Percentiles rank a stretch among this genome's conserved stretches.
phyloP scores from a whole-genome alignment of 768 basidiomycete species.

The Tulasnella calospora region DNA sequence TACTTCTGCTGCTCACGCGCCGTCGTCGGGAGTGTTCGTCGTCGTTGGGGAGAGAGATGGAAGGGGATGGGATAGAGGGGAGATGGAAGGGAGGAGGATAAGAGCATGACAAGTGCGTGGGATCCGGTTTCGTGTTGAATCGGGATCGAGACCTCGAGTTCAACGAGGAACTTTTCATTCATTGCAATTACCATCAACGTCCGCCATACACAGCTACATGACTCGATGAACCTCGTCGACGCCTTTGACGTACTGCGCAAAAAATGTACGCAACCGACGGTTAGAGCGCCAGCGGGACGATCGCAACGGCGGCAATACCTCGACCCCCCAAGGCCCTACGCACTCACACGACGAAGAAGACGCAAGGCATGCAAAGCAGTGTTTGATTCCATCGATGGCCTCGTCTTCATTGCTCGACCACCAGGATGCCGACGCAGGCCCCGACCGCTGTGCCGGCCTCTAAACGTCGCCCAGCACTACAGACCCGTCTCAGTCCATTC shows the following conservation, averaged over 20 bases:
- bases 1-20: background rate
- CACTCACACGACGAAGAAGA: constrained; percentile 7
- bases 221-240: background rate
- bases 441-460: background rate
- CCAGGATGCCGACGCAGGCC: background rate
- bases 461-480: background rate
- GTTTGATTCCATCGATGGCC: constrained; percentile 1
- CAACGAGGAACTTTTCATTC: background rate
- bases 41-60: background rate
- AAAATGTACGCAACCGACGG: constrained; percentile 5
- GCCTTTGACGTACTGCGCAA: background rate
- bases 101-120: constrained; percentile 9
- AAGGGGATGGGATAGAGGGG: background rate
- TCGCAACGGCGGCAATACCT: constrained; percentile 18
- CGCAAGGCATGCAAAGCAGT: constrained; percentile 3
- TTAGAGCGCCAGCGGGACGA: constrained; percentile 5
- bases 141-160: background rate
- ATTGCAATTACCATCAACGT: background rate
- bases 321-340: constrained; percentile 8
- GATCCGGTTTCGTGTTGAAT: constrained; percentile 5
- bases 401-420: background rate
- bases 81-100: background rate
- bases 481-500: background rate
- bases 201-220: background rate
- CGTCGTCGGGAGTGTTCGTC: constrained; percentile 2